Evolutionary conservation across 257 asterid genomes (phyloP), one percentile per base, ranked within the genome.

Genomic region (Anisodus tanguticus): DNA sequence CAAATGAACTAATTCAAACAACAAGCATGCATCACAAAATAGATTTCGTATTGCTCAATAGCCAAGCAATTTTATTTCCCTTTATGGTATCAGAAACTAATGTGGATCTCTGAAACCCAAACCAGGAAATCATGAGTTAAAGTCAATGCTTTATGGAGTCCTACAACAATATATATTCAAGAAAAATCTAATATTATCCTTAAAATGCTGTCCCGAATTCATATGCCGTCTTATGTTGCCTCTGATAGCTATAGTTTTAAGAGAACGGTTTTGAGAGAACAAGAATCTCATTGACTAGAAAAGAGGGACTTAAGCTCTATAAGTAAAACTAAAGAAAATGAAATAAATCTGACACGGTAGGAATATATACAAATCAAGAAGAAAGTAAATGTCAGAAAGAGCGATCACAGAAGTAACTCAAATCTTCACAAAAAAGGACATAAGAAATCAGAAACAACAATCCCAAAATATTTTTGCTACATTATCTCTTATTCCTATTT

Each of bases 1-100:
- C 81, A 49, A 26, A 49, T 49, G 81, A 49, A 74, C 81, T n/a
- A 74, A 74, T 49, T 51, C 59, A 74, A 51, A 19, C 59, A 74
- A 47, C 43, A 74, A 74, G 81, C 37, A 51, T 49, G 45, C 81
- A 49, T 74, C 43, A 74, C 7, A 74, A 74, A 6, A 1, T 19
- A 72, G 35, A 74, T 49, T 68, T 26, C 19, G 4, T 35, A 74
- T 49, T 74, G 57, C 81, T 47, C 80, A 74, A 11, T 74, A 22
- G 60, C 81, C 19, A 74, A 74, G n/a, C 60, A 22, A 49, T 74
- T 72, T 11, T 19, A 74, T 49, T 49, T 13, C 26, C 41, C 62
- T 51, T 49, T 35, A 22, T 7, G 37, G 43, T 74, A 22, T 49
- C 81, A 49, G 62, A 74, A 74, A 49, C 81, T 22, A 74, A 22